Base-by-base conservation (phyloP, 345 rosid species). In the Toxicodendron radicans region DNA sequence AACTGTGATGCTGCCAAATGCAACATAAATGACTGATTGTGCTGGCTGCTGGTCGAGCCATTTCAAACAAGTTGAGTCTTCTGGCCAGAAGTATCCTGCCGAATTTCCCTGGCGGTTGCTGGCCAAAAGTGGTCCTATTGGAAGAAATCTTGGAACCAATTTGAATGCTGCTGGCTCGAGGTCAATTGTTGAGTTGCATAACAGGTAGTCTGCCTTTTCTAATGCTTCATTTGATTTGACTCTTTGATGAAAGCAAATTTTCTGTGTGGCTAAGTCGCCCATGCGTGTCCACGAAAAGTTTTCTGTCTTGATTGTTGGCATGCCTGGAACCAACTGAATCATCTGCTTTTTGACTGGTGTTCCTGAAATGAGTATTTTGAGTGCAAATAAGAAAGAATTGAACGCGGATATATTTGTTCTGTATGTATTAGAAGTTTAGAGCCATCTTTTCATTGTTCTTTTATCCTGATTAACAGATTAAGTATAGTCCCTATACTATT, bases 141-240 rank as follows among this genome's bases (percentile, higher is more conserved):
- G 54, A 51, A 51, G 54, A 51, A 51, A 0, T 14, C 6, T 0
- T 13, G 54, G 54, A 51, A 12, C 4, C 54, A 51, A 49, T n/a
- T n/a, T 51, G 5, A 51, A 51, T 51, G 6, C 54, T 14, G 5
- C 18, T 12, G 54, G 18, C 4, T 51, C 5, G 11, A 51, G 54
- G 17, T 51, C 54, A 14, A 1, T 2, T 8, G 69, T 58, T 0
- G 83, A 57, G 73, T 79, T 83, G 3, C 83, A 79, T 10, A 58
- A 0, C 6, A 58, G 16, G 16, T 0, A 21, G 5, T 58, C 61
- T 10, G 32, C 32, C 3, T 8, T 2, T 11, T 46, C 12, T 46
- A 8, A 2, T 9, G 0, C 12, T 10, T 46, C 12, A 46, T 46
- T 8, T 2, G 8, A 8, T 8, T 46, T 10, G 12, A 46, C 12